A percentile compares a stretch with the other conserved stretches of the same genome.
Evolutionary conservation across 768 basidiomycete genomes (phyloP).

Genomic region (Lentinula edodes): DNA sequence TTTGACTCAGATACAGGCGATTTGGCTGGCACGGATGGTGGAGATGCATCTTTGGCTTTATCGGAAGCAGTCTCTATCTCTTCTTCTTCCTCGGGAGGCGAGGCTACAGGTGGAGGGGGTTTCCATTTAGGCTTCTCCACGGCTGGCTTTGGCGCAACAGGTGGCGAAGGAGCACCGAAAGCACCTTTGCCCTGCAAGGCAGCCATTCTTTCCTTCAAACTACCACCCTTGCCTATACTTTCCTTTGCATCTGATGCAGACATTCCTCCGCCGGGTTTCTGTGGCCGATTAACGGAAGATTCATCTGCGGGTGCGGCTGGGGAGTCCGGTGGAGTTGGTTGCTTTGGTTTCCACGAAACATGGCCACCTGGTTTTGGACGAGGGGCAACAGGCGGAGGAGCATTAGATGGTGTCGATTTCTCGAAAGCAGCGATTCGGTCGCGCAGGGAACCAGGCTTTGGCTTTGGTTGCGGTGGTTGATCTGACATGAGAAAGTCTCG

Average conservation of each 20-base stretch:
- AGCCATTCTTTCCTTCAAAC: conserved; percentile 93
- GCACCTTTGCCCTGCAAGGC: conserved; percentile 81
- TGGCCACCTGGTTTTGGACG: conserved; percentile 60
- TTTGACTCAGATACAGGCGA: background rate
- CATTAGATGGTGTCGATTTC: conserved; percentile 42
- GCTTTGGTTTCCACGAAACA: conserved; percentile 69
- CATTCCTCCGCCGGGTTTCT: conserved; percentile 45
- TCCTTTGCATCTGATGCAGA: conserved; percentile 85
- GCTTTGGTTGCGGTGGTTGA: conserved; percentile 49
- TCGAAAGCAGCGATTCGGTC: conserved; percentile 90
- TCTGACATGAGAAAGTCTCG: conserved; percentile 45
- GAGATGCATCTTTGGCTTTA: conserved; percentile 14
- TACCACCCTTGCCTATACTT: conserved; percentile 74
- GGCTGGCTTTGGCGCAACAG: conserved; percentile 49
- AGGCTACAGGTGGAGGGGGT: conserved; percentile 54
- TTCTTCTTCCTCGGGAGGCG: conserved; percentile 34
- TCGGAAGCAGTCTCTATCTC: conserved; percentile 17
- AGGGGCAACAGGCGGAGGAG: conserved; percentile 34
- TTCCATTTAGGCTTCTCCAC: conserved; percentile 83
- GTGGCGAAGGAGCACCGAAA: conserved; percentile 60
- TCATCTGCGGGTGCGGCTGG: conserved; percentile 19
- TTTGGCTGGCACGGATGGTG: background rate
- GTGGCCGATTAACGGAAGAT: conserved; percentile 14
- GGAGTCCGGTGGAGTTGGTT: conserved; percentile 45
- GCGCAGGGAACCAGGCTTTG: conserved; percentile 72